Percentiles rank a stretch among this genome's conserved stretches.
phyloP scores from a whole-genome alignment of 2,329 filamentous ascomycete species.

The Exophiala spinifera region DNA sequence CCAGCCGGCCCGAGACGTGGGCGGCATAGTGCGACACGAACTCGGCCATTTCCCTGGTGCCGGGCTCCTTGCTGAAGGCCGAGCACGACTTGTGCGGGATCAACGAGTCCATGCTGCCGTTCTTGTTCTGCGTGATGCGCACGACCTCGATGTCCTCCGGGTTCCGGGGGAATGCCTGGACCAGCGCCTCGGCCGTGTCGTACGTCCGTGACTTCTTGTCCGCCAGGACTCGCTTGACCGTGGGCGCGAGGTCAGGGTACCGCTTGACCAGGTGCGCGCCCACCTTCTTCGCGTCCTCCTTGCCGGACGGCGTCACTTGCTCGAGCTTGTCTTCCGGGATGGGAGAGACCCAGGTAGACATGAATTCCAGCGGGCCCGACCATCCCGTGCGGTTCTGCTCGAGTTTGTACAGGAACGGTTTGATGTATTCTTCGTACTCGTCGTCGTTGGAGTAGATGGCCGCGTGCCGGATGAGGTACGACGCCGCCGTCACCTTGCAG shows the following conservation, averaged over 20 bases:
- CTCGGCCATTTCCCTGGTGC: constrained; percentile 18
- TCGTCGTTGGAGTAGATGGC: constrained; percentile 25
- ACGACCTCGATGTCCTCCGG: constrained; percentile 24
- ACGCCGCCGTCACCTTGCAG: constrained; percentile 21
- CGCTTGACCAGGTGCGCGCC: constrained; percentile 17
- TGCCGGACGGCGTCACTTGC: constrained; percentile 22
- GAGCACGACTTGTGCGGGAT: constrained; percentile 23
- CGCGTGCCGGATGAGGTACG: constrained; percentile 22
- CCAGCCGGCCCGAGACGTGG: constrained; percentile 14
- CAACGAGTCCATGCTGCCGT: constrained; percentile 19
- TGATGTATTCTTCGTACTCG: constrained; percentile 26
- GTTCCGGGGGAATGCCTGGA: constrained; percentile 16
- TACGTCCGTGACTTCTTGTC: constrained; percentile 23
- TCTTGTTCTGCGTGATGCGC: constrained; percentile 15
- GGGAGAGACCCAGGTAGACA: constrained; percentile 22
- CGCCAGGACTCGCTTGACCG: constrained; percentile 17
- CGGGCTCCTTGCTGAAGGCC: constrained; percentile 20
- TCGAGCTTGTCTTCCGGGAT: constrained; percentile 23
- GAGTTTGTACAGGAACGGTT: constrained; percentile 24
- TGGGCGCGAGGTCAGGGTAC: constrained; percentile 18
- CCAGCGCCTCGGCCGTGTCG: constrained; percentile 20
- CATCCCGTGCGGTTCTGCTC: constrained; percentile 22
- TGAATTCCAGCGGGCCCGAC: constrained; percentile 20
- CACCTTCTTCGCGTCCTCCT: constrained; percentile 19
- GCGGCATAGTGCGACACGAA: constrained; percentile 18